Base-by-base conservation (phyloP, 495 filamentous ascomycete genomes). In the Aspergillus conjunctus region DNA sequence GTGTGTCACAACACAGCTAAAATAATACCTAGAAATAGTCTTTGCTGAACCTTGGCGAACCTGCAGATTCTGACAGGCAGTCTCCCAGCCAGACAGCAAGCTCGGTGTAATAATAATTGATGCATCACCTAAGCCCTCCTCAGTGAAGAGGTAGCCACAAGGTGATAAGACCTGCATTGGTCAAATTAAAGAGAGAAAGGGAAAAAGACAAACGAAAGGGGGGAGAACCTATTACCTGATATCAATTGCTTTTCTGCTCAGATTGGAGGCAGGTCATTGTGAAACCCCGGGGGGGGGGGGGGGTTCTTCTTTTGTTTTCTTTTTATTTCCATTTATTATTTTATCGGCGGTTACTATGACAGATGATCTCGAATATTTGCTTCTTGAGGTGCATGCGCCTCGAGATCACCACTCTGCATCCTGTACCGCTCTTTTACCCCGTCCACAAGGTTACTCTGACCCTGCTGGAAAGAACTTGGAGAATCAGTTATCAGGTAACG, bases 1-100 rank as follows among this genome's bases (percentile, higher is more conserved):
- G 51, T 54, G 58, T 60, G 7, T 50, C 41, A 60, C 50, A 48
- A 31, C 18, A 32, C 17, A 51, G 10, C 18, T 9, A 15, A 51
- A 31, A 51, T 31, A 41, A 54, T 54, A 33, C 14, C 20, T 45
- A 54, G n/a, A 32, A 50, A 50, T 22, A 44, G 20, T 43, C 33
- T 51, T 51, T 51, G 20, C 30, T 44, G 26, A 52, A 59, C 56
- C 32, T 9, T 32, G 6, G 33, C 55, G 31, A 43, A 41, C 46
- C 56, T 11, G 45, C 17, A 34, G 41, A 39, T 48, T 6, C 14
- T 31, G 21, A 32, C 11, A 21, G 20, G 8, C 44, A 20, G 44
- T 17, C 10, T 48, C 17, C 21, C n/a, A 6, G 10, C 6, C 7
- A 6, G 11, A 41, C 37, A 11, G 4, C 37, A 41, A 41, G 2